Conservation (phyloP, 2,329 filamentous ascomycete species). For the Beauveria rudraprayagi region DNA sequence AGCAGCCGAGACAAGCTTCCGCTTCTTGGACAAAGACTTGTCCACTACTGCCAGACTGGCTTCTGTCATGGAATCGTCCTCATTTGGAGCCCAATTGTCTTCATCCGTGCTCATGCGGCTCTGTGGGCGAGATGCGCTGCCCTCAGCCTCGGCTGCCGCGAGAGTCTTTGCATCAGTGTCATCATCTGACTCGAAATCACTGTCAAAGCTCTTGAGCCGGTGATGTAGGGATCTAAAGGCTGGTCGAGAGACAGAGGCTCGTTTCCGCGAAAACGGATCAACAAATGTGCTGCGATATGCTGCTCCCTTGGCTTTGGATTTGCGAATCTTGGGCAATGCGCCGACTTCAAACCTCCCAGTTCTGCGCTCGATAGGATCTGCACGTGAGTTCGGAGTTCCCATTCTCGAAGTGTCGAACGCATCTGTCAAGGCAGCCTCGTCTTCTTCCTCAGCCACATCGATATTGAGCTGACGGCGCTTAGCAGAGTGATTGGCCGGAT, state of each 20-base stretch:
- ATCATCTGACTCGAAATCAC: slow-evolving; percentile 81
- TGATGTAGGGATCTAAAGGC: slow-evolving; percentile 76
- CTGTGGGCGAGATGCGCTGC: slow-evolving; percentile 71
- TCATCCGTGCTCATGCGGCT: slow-evolving; percentile 65
- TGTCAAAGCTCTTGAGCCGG: slow-evolving; percentile 51
- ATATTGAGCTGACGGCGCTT: slow-evolving; percentile 76
- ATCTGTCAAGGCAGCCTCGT: slow-evolving; percentile 45
- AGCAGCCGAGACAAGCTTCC: slow-evolving; percentile 61
- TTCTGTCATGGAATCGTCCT: slow-evolving; percentile 64
- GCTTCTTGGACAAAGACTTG: slow-evolving; percentile 52
- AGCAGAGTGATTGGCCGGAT: slow-evolving; percentile 71
- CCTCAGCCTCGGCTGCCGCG: slow-evolving; percentile 71
- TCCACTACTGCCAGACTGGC: slow-evolving; percentile 61
- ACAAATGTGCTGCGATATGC: slow-evolving; percentile 55
- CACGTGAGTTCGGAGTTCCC: slow-evolving; percentile 58
- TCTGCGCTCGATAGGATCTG: slow-evolving; percentile 53
- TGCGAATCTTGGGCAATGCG: slow-evolving; percentile 67
- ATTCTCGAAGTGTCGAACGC: slow-evolving; percentile 53
- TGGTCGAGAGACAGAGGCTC: slow-evolving; percentile 47
- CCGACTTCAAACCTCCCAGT: slow-evolving; percentile 49
- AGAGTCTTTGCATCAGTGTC: slow-evolving; percentile 51
- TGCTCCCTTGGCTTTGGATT: slow-evolving; percentile 47
- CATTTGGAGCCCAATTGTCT: slow-evolving; percentile 41
- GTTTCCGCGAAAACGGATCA: slow-evolving; percentile 58
- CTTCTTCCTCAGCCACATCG: slow-evolving; percentile 56